These are phyloP conservation scores for Coemansia interrupta DNA, from an alignment of 192 early-diverging fungal genomes.

Conservation along the genomic window DNA sequence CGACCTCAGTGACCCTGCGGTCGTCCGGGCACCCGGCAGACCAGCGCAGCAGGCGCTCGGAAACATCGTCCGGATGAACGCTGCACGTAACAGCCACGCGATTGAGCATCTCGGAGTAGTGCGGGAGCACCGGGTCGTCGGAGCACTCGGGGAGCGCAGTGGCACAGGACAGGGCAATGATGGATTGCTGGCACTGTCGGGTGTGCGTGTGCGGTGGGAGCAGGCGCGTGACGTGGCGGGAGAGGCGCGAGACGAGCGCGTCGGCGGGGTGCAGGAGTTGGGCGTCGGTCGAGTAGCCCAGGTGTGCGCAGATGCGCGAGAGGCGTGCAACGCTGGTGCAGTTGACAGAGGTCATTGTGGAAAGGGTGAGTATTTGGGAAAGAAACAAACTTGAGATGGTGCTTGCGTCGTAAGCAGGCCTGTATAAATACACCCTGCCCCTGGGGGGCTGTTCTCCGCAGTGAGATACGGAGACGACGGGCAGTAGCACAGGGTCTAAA, in stretches of 20 bases:
- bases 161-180: slow-evolving; percentile 24
- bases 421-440: no score
- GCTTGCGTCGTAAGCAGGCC: no score
- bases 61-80: slow-evolving; percentile 17
- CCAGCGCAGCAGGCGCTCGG: slow-evolving; percentile 16
- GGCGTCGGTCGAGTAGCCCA: not conserved
- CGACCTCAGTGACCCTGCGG: not conserved
- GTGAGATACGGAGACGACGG: no score
- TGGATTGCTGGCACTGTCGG: slow-evolving; percentile 11
- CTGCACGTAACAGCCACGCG: slow-evolving; percentile 7
- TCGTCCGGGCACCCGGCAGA: slow-evolving; percentile 4
- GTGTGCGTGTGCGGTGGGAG: not conserved
- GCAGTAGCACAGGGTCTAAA: no score
- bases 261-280: not conserved
- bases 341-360: not conserved
- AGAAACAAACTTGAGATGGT: not conserved
- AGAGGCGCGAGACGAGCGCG: not conserved
- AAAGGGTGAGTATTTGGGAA: not conserved
- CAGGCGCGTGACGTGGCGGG: not conserved
- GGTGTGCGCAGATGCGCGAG: not conserved
- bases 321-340: not conserved
- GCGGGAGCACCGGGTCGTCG: not conserved
- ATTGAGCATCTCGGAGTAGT: slow-evolving; percentile 26
- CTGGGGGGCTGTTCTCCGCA: no score
- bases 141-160: slow-evolving; percentile 4